Evolutionary conservation across 805 yeast genomes (phyloP).

Genomic region (Kurtzmaniella fragi): DNA sequence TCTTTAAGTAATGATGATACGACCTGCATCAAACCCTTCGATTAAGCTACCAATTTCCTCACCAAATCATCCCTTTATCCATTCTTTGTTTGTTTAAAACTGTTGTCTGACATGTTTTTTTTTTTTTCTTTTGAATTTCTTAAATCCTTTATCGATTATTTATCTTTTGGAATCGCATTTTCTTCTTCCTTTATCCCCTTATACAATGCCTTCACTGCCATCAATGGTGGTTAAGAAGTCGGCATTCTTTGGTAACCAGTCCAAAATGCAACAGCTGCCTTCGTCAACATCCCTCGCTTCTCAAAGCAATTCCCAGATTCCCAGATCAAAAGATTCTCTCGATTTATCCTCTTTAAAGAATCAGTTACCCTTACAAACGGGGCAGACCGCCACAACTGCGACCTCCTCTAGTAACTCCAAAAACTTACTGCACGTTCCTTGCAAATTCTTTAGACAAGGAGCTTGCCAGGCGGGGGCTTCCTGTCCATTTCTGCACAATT

Average conservation of each 20-base stretch:
- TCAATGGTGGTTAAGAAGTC: neutral
- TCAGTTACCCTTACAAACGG: slow-evolving; percentile 32
- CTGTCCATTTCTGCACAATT: slow-evolving; percentile 86
- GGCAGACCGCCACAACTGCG: slow-evolving; percentile 27
- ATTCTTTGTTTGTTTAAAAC: too few relatives aligned
- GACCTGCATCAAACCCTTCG: too few relatives aligned
- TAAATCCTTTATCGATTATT: neutral
- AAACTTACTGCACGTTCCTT: slow-evolving; percentile 90
- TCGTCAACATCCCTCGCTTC: neutral
- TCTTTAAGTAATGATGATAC: too few relatives aligned
- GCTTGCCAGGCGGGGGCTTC: slow-evolving; percentile 90
- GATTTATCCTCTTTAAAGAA: slow-evolving; percentile 11
- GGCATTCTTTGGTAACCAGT: neutral
- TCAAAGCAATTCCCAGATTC: neutral
- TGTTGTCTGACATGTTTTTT: too few relatives aligned
- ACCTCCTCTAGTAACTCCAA: slow-evolving; percentile 13
- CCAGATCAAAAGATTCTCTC: slow-evolving; percentile 8
- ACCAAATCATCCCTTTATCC: too few relatives aligned
- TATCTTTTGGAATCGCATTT: neutral
- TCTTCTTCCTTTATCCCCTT: too few relatives aligned
- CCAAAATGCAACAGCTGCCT: neutral
- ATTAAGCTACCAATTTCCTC: too few relatives aligned
- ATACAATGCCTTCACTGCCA: neutral
- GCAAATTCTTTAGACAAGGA: slow-evolving; percentile 90
- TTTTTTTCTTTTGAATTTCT: too few relatives aligned